A percentile compares a stretch with the other conserved stretches of the same genome.
Evolutionary conservation across 768 basidiomycete species (phyloP).

Genomic region (Porpolomopsis calyptriformis): DNA sequence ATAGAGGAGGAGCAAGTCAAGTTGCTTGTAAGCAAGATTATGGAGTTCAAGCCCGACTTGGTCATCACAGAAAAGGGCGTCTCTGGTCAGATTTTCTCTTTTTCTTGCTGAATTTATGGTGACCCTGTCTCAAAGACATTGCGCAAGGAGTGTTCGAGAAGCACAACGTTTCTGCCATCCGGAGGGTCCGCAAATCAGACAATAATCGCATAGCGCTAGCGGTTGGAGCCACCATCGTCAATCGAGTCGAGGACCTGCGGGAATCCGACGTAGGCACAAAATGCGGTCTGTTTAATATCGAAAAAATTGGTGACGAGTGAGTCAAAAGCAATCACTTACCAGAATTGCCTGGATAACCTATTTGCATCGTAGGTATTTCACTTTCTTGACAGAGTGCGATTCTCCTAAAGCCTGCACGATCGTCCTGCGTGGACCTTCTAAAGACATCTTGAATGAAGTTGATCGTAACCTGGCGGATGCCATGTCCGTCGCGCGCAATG

Average conservation of each 20-base stretch:
- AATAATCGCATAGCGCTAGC: constrained; percentile 98
- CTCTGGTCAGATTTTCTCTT: constrained; percentile 52
- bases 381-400: constrained; percentile 87
- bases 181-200: constrained; percentile 97
- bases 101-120: background rate
- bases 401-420: constrained; percentile 96
- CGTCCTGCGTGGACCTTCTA: constrained; percentile 92
- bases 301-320: constrained; percentile 94
- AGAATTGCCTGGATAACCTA: background rate
- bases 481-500: constrained; percentile 94
- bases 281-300: constrained; percentile 93
- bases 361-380: constrained; percentile 63
- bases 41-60: constrained; percentile 92
- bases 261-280: constrained; percentile 86
- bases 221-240: constrained; percentile 92
- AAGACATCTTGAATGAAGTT: constrained; percentile 96
- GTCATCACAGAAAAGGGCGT: constrained; percentile 97
- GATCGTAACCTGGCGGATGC: constrained; percentile 97
- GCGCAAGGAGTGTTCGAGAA: constrained; percentile 87
- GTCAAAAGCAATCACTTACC: constrained; percentile 11
- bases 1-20: constrained; percentile 98
- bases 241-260: constrained; percentile 88
- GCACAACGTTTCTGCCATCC: constrained; percentile 82
- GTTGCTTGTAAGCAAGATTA: constrained; percentile 66
- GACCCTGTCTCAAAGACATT: constrained; percentile 44